Evolutionary conservation across 129 eudicot genomes (phyloP).

Genomic region (Flaveria robusta): DNA sequence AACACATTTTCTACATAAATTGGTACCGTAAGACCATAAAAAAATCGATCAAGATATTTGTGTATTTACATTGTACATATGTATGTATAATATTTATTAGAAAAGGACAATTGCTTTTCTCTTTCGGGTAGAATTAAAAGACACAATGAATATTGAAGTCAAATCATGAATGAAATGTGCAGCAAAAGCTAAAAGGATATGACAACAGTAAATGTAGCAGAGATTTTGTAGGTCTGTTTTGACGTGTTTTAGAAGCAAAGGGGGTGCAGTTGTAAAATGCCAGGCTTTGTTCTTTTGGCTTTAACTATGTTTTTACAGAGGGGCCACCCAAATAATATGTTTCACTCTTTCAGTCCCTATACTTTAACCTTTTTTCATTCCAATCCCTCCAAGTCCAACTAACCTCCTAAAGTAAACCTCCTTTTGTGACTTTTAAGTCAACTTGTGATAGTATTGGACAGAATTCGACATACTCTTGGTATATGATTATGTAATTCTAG

Average conservation of each 20-base stretch:
- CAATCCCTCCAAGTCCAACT: not conserved
- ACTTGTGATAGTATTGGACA: too few species aligned
- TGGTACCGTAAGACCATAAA: too few species aligned
- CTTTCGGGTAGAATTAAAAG: conserved; percentile 33
- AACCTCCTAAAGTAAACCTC: not conserved
- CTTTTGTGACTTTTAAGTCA: too few species aligned
- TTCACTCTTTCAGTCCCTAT: conserved; percentile 7
- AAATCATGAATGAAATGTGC: conserved; percentile 39
- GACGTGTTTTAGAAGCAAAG: conserved; percentile 51
- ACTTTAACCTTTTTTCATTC: not conserved
- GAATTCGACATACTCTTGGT: too few species aligned
- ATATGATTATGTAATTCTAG: too few species aligned
- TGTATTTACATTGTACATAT: too few species aligned
- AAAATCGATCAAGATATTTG: too few species aligned
- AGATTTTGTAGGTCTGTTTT: conserved; percentile 49
- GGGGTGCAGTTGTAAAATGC: conserved; percentile 50
- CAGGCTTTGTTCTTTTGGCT: conserved; percentile 44
- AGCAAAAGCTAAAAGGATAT: conserved; percentile 40
- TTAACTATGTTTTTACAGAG: conserved; percentile 35
- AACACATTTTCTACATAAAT: too few species aligned
- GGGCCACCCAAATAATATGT: conserved; percentile 12
- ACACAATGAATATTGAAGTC: conserved; percentile 45
- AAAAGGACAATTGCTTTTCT: conserved; percentile 21
- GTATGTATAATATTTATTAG: not conserved
- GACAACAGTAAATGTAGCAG: conserved; percentile 45